Percentiles rank a stretch among this genome's conserved stretches.
Evolutionary conservation across 306 rosid genomes (phyloP).

Genomic region (barrel medic (Medicago truncatula)): MtrunA17r5.0-ANR NC_053043.1:48783501-48784000

Average conservation of each 20-base stretch:
- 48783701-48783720: conserved; percentile 39
- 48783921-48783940: conserved; percentile 34
- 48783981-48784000: conserved; percentile 46
- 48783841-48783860: no score
- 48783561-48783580: conserved; percentile 53
- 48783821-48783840: background rate
- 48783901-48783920: conserved; percentile 7
- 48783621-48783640: background rate
- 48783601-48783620: conserved; percentile 26
- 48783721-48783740: background rate
- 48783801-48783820: background rate
- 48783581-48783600: background rate
- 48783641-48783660: background rate
- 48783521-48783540: conserved; percentile 61
- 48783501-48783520: conserved; percentile 43
- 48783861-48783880: conserved; percentile 30
- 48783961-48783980: conserved; percentile 50
- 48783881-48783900: background rate
- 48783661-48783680: conserved; percentile 24
- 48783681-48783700: conserved; percentile 4
- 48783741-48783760: background rate
- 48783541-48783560: conserved; percentile 52
- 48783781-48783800: background rate
- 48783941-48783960: conserved; percentile 52
- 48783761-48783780: conserved; percentile 2